Base-by-base conservation (phyloP, 495 filamentous ascomycete genomes). In the Tuber calosporum region DNA sequence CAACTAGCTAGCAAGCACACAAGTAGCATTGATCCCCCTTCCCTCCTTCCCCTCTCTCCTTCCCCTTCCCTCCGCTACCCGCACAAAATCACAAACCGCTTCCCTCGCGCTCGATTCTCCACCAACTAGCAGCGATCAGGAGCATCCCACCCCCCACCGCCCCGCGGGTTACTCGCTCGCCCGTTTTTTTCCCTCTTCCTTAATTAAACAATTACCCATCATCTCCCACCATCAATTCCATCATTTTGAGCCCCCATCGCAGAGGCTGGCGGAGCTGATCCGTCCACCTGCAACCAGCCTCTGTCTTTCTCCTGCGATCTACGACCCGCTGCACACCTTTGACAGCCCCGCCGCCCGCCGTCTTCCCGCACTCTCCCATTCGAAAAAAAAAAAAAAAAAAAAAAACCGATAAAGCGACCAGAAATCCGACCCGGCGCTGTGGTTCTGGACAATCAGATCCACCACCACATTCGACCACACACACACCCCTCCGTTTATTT, bases 221-320 rank as follows among this genome's bases (percentile, higher is more conserved):
- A 48, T 69, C 67, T 20, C 37, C 66, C 74, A 62, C 76, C 76
- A 77, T 78, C 76, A 75, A 78, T 68, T 62, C 66, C 67, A 67
- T 77, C 67, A 77, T 71, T 73, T 68, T 68, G 69, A 66, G 62
- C 68, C 72, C 70, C 67, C 71, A 77, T 73, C 72, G 62, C 75
- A 71, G 76, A 73, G 77, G 76, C 75, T 74, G 75, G 70, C 73
- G 70, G 66, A 77, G 76, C 62, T 77, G 74, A 77, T 77, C 76
- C 70, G 42, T 75, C 48, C 67, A 78, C 77, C 76, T 78, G 76
- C 75, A 77, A 53, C 73, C 75, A 74, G 74, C 67, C 72, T 73
- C 68, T 78, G 76, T 77, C 71, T 78, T n/a, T 62, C 75, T 78
- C 76, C 76, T 78, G 76, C 76, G 77, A 78, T 78, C 76, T 77